Evolutionary conservation across 2,329 filamentous ascomycete genomes (phyloP).

Genomic region (Stylonectria norvegica): DNA sequence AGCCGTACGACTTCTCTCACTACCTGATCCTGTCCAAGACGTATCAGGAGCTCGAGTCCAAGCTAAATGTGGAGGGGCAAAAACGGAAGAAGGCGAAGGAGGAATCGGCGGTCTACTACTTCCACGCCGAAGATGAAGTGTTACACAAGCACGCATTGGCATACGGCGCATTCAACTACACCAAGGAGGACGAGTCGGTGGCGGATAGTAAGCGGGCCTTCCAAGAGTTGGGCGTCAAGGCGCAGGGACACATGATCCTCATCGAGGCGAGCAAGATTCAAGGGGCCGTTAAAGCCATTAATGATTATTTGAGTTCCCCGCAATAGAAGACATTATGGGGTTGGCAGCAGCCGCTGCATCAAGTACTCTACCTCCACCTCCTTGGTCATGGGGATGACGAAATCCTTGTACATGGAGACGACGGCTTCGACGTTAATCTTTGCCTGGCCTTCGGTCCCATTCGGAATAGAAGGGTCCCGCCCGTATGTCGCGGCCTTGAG

Average conservation of each 20-base stretch:
- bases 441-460: constrained; percentile 50
- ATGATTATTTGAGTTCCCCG: constrained; percentile 65
- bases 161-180: constrained; percentile 70
- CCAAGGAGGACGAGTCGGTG: constrained; percentile 73
- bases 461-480: constrained; percentile 70
- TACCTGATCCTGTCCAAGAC: constrained; percentile 89
- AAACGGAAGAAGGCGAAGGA: constrained; percentile 64
- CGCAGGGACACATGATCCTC: constrained; percentile 79
- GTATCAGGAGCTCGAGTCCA: constrained; percentile 85
- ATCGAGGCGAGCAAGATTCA: constrained; percentile 78
- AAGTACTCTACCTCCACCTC: constrained; percentile 97
- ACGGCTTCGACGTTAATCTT: constrained; percentile 95
- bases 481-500: constrained; percentile 94
- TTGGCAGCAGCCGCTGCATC: constrained; percentile 75
- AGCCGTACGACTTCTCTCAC: constrained; percentile 90
- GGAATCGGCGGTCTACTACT: constrained; percentile 70
- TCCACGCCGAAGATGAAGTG: constrained; percentile 94
- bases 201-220: constrained; percentile 93
- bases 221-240: constrained; percentile 85
- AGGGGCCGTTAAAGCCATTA: constrained; percentile 70
- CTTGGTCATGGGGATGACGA: constrained; percentile 97
- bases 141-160: constrained; percentile 72
- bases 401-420: constrained; percentile 84
- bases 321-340: constrained; percentile 33
- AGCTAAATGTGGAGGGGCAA: constrained; percentile 61